Evolutionary conservation across 768 basidiomycete species (phyloP).

Genomic region (Crassisporium funariophilum): DNA sequence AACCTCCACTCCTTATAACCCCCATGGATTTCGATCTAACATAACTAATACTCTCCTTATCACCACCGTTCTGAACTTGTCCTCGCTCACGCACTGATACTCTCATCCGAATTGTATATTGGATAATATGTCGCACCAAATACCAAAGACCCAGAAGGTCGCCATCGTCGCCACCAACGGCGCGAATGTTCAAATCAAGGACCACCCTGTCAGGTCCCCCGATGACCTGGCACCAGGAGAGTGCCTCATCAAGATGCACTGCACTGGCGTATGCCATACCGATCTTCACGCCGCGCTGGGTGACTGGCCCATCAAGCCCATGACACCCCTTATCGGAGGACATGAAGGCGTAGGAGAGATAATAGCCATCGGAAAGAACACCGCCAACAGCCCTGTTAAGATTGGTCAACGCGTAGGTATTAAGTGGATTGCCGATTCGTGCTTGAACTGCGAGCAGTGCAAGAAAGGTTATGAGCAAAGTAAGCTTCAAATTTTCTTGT

Average conservation of each 20-base stretch:
- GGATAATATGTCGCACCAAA: slow-evolving; percentile 15
- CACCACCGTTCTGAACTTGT: too few species aligned
- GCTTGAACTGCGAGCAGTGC: slow-evolving; percentile 77
- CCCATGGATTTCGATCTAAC: too few species aligned
- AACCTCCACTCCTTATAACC: too few species aligned
- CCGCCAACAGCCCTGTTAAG: slow-evolving; percentile 60
- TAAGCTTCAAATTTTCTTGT: slow-evolving; percentile 37
- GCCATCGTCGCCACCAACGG: slow-evolving; percentile 42
- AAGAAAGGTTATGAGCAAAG: slow-evolving; percentile 76
- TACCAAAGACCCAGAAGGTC: slow-evolving; percentile 45
- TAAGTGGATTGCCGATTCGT: slow-evolving; percentile 76
- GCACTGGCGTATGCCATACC: slow-evolving; percentile 86
- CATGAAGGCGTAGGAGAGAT: slow-evolving; percentile 85
- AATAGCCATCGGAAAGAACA: slow-evolving; percentile 76
- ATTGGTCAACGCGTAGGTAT: slow-evolving; percentile 82
- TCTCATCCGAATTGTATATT: too few species aligned
- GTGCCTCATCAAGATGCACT: slow-evolving; percentile 74
- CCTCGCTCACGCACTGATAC: too few species aligned
- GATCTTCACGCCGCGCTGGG: slow-evolving; percentile 75
- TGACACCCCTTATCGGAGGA: slow-evolving; percentile 72
- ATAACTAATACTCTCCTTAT: too few species aligned
- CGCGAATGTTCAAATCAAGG: slow-evolving; percentile 37
- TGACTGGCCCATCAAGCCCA: slow-evolving; percentile 81
- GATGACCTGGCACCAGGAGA: slow-evolving; percentile 65
- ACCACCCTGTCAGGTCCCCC: slow-evolving; percentile 59